Evolutionary conservation across 148 eudicot species (phyloP).

Genomic region (Rhododendron ovatum): DNA sequence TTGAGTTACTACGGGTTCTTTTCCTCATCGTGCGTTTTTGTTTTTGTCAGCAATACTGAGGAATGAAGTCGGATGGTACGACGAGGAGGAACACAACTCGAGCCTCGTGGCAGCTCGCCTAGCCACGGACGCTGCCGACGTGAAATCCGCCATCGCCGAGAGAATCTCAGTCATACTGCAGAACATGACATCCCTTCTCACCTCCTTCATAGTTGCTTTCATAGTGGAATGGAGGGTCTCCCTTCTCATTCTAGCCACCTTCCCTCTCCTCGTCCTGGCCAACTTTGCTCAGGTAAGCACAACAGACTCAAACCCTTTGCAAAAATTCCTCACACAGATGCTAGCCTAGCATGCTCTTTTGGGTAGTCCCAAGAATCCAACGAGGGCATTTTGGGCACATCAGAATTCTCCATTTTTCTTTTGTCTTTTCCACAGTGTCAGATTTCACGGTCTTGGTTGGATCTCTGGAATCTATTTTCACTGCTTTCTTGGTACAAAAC

Average conservation of each 20-base stretch:
- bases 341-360: neutral
- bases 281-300: constrained; percentile 92
- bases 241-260: constrained; percentile 90
- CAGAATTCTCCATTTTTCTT: neutral
- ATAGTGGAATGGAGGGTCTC: constrained; percentile 98
- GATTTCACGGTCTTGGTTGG: constrained; percentile 12
- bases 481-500: constrained; percentile 26
- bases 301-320: neutral
- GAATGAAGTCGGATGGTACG: constrained; percentile 99
- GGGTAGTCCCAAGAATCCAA: neutral
- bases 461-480: constrained; percentile 20
- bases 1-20: neutral
- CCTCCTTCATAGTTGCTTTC: constrained; percentile 96
- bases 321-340: neutral
- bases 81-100: constrained; percentile 98
- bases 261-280: constrained; percentile 96
- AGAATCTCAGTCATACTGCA: constrained; percentile 97
- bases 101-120: constrained; percentile 92
- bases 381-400: constrained; percentile 1
- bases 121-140: constrained; percentile 94
- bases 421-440: neutral
- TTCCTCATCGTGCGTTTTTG: neutral
- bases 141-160: constrained; percentile 96
- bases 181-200: constrained; percentile 97
- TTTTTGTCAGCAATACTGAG: constrained; percentile 67